phyloP scores from a whole-genome alignment of 1,139 yeast genomes.

The Saccharomyces pastorianus region DNA sequence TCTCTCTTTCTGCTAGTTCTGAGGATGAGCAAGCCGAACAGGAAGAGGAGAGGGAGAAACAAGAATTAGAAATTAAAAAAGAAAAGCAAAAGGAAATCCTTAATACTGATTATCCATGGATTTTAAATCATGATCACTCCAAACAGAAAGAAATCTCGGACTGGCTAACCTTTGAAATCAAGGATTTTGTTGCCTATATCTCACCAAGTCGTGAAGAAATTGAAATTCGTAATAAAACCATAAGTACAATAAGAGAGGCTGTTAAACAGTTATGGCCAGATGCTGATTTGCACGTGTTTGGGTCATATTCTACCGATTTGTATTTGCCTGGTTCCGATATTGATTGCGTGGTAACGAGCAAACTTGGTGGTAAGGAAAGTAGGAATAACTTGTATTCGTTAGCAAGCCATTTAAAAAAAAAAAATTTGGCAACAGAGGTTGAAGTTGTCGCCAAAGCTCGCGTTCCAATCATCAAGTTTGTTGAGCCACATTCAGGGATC shows the following conservation, averaged over 20 bases:
- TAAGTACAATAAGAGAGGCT: constrained; percentile 49
- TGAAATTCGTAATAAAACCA: constrained; percentile 57
- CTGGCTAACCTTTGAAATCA: constrained; percentile 83
- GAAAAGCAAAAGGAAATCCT: constrained; percentile 10
- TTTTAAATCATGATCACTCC: constrained; percentile 67
- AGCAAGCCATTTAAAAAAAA: constrained; percentile 58
- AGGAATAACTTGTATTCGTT: constrained; percentile 64
- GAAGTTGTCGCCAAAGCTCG: constrained; percentile 89
- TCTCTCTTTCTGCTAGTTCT: constrained; percentile 31
- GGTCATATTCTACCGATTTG: constrained; percentile 90
- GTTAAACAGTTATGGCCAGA: constrained; percentile 68
- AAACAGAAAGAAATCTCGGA: constrained; percentile 71
- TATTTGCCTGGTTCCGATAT: constrained; percentile 95
- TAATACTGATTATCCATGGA: constrained; percentile 65
- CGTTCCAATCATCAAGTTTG: constrained; percentile 94
- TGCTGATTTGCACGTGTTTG: constrained; percentile 81
- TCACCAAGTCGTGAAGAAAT: constrained; percentile 81
- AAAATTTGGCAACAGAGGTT: constrained; percentile 59
- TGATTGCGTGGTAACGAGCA: constrained; percentile 81
- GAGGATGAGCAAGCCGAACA: constrained; percentile 23
- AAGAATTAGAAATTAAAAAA: constrained; percentile 14
- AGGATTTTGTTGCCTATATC: constrained; percentile 77
- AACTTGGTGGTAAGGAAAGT: constrained; percentile 55
- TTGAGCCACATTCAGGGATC: constrained; percentile 63
- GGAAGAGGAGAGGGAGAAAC: constrained; percentile 12